These are phyloP conservation scores for Rhodotorula sp. DNA, from an alignment of 1,284 basidiomycete species.

Conservation along the genomic window DNA sequence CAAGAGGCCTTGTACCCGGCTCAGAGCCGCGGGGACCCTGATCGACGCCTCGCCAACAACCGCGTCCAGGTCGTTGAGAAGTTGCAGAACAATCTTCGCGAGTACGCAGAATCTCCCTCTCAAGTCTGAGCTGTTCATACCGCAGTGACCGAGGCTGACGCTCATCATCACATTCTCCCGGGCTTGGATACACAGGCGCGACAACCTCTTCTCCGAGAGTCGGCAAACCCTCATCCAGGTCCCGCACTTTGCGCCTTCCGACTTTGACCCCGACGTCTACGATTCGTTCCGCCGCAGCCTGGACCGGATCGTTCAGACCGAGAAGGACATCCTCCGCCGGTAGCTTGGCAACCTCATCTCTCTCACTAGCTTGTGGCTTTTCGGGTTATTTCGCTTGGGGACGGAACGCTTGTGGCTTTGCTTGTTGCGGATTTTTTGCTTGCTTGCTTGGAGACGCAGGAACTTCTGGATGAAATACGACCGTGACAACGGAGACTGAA, in stretches of 20 bases:
- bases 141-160: neutral
- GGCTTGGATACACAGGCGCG: neutral
- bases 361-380: no score
- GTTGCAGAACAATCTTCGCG: neutral
- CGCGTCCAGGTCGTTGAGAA: neutral
- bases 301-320: neutral
- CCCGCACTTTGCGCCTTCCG: neutral
- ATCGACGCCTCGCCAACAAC: neutral
- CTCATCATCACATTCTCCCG: neutral
- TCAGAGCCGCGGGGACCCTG: neutral
- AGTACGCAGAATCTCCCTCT: neutral
- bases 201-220: neutral
- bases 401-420: no score
- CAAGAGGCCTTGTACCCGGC: neutral
- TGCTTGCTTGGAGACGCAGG: no score
- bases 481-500: no score
- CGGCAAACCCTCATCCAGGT: neutral
- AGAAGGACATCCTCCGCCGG: neutral
- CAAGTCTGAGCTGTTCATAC: no score
- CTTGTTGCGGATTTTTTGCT: no score
- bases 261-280: neutral
- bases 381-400: no score
- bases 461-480: no score
- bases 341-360: no score
- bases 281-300: neutral